Evolutionary conservation across 768 basidiomycete species (phyloP).

Genomic region (Tylopilus sp.): DNA sequence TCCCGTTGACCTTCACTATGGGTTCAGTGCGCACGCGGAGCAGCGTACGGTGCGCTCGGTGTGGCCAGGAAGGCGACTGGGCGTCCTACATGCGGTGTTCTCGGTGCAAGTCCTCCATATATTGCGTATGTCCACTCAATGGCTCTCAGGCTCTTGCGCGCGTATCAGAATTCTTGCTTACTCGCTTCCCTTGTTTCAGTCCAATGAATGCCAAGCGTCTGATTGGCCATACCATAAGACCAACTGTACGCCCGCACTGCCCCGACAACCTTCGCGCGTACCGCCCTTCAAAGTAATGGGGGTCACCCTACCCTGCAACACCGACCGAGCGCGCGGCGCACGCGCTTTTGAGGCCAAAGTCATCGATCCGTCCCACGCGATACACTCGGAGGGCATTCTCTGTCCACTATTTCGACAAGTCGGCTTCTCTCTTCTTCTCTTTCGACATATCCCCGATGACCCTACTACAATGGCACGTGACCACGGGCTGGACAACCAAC

Average conservation of each 20-base stretch:
- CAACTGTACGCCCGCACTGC: slow-evolving; percentile 4
- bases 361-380: slow-evolving; percentile 22
- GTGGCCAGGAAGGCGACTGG: slow-evolving; percentile 13
- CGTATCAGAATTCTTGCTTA: background rate
- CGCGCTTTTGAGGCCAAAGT: slow-evolving; percentile 20
- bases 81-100: slow-evolving; percentile 24
- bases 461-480: slow-evolving; percentile 20
- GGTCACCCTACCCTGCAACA: slow-evolving; percentile 22
- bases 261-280: background rate
- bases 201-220: slow-evolving; percentile 22
- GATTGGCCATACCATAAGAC: slow-evolving; percentile 25
- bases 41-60: slow-evolving; percentile 12
- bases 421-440: slow-evolving; percentile 29
- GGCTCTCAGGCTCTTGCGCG: no score
- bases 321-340: slow-evolving; percentile 23
- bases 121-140: slow-evolving; percentile 20
- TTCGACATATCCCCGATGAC: slow-evolving; percentile 22
- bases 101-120: slow-evolving; percentile 21
- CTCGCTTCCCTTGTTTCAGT: slow-evolving; percentile 7
- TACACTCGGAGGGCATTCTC: slow-evolving; percentile 22
- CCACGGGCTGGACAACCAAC: slow-evolving; percentile 28
- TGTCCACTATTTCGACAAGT: slow-evolving; percentile 28
- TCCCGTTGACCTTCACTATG: background rate
- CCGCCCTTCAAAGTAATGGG: slow-evolving; percentile 11
- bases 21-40: background rate